Base-by-base conservation (phyloP, 192 early-diverging fungal species). In the Coemansia sp. region DNA sequence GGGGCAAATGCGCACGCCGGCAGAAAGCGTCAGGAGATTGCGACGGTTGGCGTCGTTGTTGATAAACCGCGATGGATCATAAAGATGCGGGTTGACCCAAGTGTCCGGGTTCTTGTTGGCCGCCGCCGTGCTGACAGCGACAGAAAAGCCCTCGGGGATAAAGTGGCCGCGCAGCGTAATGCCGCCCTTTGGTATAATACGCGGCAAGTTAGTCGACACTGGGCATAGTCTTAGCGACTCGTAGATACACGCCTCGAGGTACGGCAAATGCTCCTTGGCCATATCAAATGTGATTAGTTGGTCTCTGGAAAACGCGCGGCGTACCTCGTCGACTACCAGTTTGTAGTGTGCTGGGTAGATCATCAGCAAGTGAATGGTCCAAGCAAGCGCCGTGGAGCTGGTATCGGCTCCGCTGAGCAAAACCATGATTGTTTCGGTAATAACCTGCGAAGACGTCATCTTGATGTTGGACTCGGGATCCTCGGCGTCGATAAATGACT, bases 221-320 rank as follows among this genome's bases (percentile, higher is more conserved):
- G 81, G 72, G 35, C 73, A 71, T 10, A 84, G 16, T 2, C 81
- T 73, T 64, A 84, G 60, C 46, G 77, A 69, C 64, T 84, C 81
- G 28, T 63, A 61, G 16, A 84, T 65, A 38, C 70, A 75, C 3
- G 81, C 81, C 30, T 84, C 76, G 14, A 84, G 62, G 35, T 73
- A 75, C 4, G 76, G 81, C 59, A 55, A 58, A 1, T 49, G 59
- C 11, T 19, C 26, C 52, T 65, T 73, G 35, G 73, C 81, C 69
- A 68, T 64, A 26, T 69, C 67, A 40, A 65, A 72, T 0, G 75
- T 68, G 4, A 82, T 55, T 26, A 69, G 19, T n/a, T 74, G 62
- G 44, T 60, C 61, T 1, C 4, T 8, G 14, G 52, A 13, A 42
- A 84, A 78, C 1, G 43, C 64, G 3, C 33, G 2, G 44, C 77